Evolutionary conservation across 768 basidiomycete genomes (phyloP), one percentile per base, ranked within the genome.

Genomic region (Auricularia heimuer): DNA sequence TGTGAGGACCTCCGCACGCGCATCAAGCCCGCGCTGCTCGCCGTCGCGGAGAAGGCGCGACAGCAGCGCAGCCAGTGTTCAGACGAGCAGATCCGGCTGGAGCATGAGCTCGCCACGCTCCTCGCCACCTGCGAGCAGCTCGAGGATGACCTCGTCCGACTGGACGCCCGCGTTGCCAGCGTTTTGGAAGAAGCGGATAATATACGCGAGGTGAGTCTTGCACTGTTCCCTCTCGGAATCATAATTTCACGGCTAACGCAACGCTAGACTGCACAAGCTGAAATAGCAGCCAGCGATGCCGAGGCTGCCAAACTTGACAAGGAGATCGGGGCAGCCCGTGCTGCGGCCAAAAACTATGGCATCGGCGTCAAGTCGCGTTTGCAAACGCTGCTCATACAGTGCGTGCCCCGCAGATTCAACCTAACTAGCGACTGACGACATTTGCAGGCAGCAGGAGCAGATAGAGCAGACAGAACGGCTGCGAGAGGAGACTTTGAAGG

Each of bases 61-160:
- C 80, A 81, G 39, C 85, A 90, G 68, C 82, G 85, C 34, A 87
- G 87, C 8, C 74, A 81, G 29, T 75, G 92, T 63, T 89, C 92
- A 75, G 90, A 84, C 67, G 88, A 91, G 67, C 82, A 85, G 54
- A 89, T 94, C 68, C 85, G 83, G 69, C 82, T 92, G 34, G 92
- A 94, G 67, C 84, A 95, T 68, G 88, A 91, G 66, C 82, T 92
- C 10, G 94, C 96, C 71, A 83, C 88, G 68, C 75, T 92, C 63
- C 83, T 81, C 0, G 76, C 86, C 63, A 86, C 90, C 67, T 90
- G 89, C 71, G 92, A 95, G 73, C 89, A 89, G 64, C 76, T 88
- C 66, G 89, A 90, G 65, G 87, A 92, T 70, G 90, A 94, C 67
- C 83, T 89, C 29, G 79, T 76, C 60, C 88, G 88, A 70, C 72